Evolutionary conservation across 2,329 filamentous ascomycete genomes (phyloP).

Genomic region (Aspergillus uvarum): DNA sequence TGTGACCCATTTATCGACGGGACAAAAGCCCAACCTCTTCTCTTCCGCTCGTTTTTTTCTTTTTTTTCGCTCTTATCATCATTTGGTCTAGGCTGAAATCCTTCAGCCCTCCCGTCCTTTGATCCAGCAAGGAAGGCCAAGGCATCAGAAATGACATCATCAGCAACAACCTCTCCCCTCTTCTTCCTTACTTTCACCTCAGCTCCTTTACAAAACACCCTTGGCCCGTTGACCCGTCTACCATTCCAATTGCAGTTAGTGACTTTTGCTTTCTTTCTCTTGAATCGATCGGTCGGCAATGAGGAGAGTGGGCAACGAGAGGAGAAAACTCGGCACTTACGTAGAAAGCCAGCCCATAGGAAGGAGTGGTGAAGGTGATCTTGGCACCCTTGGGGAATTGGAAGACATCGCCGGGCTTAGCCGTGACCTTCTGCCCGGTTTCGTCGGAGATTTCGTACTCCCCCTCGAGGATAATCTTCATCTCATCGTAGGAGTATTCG

Average conservation of each 20-base stretch:
- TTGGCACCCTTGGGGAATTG: conserved; percentile 66
- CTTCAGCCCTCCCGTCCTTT: not conserved
- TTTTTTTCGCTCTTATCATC: not conserved
- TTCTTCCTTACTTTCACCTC: not conserved
- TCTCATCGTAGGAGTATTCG: conserved; percentile 69
- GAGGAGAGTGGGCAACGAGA: not conserved
- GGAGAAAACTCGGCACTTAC: conserved; percentile 28
- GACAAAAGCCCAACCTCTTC: not conserved
- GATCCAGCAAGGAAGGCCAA: not conserved
- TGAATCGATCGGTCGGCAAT: not conserved
- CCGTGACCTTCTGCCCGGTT: conserved; percentile 60
- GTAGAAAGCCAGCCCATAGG: conserved; percentile 62
- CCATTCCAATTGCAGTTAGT: conserved; percentile 12
- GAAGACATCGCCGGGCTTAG: conserved; percentile 64
- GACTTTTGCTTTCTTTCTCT: not conserved
- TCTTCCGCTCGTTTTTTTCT: not conserved
- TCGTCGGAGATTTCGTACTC: conserved; percentile 65
- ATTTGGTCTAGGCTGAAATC: not conserved
- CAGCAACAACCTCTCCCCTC: not conserved
- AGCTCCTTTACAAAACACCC: conserved; percentile 23
- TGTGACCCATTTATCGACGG: not conserved
- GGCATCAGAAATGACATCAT: conserved; percentile 7
- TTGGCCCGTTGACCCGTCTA: conserved; percentile 35
- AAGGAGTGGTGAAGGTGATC: conserved; percentile 64
- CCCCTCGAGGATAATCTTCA: conserved; percentile 71